phyloP scores from a whole-genome alignment of 2,329 filamentous ascomycete species.

The Aspergillus intermedius region DNA sequence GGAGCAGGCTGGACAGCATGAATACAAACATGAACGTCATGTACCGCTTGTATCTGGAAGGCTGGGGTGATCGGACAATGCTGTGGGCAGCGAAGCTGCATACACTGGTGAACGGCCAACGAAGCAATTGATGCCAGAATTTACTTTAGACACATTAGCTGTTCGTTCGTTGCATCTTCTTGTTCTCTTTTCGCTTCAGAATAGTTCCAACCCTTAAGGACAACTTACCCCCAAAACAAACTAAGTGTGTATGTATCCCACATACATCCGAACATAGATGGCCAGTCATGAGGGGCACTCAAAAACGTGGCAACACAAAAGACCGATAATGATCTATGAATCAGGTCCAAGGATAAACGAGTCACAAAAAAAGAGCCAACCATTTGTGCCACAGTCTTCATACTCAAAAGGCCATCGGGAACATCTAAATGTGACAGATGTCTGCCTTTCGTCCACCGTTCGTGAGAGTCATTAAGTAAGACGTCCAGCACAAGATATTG shows the following conservation, averaged over 20 bases:
- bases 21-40: constrained; percentile 23
- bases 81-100: constrained; percentile 15
- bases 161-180: neutral
- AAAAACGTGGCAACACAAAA: constrained; percentile 12
- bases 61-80: constrained; percentile 12
- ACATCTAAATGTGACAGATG: neutral
- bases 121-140: constrained; percentile 26
- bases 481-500: constrained; percentile 15
- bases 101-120: constrained; percentile 15
- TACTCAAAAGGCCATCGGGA: constrained; percentile 7
- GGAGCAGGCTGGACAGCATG: constrained; percentile 20
- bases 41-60: constrained; percentile 20
- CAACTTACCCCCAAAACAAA: constrained; percentile 23
- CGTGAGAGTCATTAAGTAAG: neutral
- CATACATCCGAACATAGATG: constrained; percentile 18
- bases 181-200: neutral
- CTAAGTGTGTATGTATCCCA: constrained; percentile 20
- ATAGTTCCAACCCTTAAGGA: too few species aligned
- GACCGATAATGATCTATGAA: constrained; percentile 15
- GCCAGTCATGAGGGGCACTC: constrained; percentile 13
- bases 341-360: constrained; percentile 13
- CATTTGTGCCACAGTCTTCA: constrained; percentile 6
- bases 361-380: constrained; percentile 10
- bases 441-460: neutral
- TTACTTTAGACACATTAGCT: constrained; percentile 10